Evolutionary conservation across 163 green algal genomes (phyloP).

Genomic region (Volvox carteri): DNA sequence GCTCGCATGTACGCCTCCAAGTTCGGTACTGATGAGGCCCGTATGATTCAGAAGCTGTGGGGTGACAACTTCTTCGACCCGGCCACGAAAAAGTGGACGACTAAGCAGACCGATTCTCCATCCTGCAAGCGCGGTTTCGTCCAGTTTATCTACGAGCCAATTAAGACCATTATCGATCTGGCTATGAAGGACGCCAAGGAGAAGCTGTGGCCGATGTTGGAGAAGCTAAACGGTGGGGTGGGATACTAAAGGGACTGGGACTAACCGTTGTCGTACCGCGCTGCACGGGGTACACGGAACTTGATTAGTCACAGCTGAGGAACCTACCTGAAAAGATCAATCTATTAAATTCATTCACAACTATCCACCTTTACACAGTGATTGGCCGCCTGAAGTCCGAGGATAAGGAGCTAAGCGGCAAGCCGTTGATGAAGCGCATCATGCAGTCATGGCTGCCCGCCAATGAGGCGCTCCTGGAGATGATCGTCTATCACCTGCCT

Average conservation of each 20-base stretch:
- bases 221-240: conserved; percentile 92
- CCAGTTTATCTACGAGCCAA: conserved; percentile 99
- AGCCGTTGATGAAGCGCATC: conserved; percentile 99
- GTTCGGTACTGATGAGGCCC: conserved; percentile 92
- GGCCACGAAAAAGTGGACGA: conserved; percentile 99
- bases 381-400: conserved; percentile 88
- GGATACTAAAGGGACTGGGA: neutral
- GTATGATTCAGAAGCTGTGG: conserved; percentile 99
- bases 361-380: no score
- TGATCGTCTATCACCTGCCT: conserved; percentile 99
- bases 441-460: conserved; percentile 99
- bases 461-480: conserved; percentile 97
- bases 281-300: no score
- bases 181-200: conserved; percentile 98
- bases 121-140: conserved; percentile 98
- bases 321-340: no score
- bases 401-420: conserved; percentile 98
- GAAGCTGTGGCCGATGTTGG: conserved; percentile 96
- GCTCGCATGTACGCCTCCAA: conserved; percentile 98
- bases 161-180: conserved; percentile 89
- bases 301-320: no score
- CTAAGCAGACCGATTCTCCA: conserved; percentile 87
- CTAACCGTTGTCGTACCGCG: no score
- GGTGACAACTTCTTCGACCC: conserved; percentile 99
- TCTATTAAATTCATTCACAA: no score